Conservation (phyloP, 2,329 filamentous ascomycete genomes). For the Emmonsiellopsis sp. region DNA sequence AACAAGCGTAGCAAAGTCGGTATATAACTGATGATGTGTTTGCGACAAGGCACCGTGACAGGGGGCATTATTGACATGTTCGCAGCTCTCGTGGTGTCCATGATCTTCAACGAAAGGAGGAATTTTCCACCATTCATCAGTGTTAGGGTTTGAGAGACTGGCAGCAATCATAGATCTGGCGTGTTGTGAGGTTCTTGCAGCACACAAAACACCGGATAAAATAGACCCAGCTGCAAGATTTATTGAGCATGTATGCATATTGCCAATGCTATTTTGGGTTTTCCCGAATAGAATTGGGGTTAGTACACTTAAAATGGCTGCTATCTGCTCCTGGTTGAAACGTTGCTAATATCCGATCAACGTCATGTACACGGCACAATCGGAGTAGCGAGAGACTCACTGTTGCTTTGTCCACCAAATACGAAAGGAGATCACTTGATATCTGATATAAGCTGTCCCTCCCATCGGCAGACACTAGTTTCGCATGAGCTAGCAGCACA, state of each 20-base stretch:
- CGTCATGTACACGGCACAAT: neutral
- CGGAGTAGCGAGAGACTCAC: slow-evolving; percentile 21
- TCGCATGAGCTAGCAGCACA: slow-evolving; percentile 16
- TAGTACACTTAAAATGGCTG: neutral
- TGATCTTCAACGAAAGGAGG: neutral
- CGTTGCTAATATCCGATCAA: slow-evolving; percentile 10
- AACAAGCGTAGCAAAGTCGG: neutral
- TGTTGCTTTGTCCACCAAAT: slow-evolving; percentile 28
- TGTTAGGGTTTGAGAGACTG: neutral
- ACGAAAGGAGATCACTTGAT: slow-evolving; percentile 16
- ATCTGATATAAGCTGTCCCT: slow-evolving; percentile 15
- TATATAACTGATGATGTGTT: neutral
- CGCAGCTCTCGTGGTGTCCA: neutral
- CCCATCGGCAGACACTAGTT: slow-evolving; percentile 19
- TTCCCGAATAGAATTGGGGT: neutral
- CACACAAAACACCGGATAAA: neutral
- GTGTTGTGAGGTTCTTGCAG: neutral
- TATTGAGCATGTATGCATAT: no score
- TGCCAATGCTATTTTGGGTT: neutral
- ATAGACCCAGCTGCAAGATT: neutral
- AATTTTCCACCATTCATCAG: neutral
- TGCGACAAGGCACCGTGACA: neutral
- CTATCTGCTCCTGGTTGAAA: neutral
- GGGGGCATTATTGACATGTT: neutral
- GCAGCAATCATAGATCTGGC: neutral